A percentile compares a stretch with the other conserved stretches of the same genome.
phyloP scores from a whole-genome alignment of 2,329 filamentous ascomycete genomes.

The Fusarium liriodendri region DNA sequence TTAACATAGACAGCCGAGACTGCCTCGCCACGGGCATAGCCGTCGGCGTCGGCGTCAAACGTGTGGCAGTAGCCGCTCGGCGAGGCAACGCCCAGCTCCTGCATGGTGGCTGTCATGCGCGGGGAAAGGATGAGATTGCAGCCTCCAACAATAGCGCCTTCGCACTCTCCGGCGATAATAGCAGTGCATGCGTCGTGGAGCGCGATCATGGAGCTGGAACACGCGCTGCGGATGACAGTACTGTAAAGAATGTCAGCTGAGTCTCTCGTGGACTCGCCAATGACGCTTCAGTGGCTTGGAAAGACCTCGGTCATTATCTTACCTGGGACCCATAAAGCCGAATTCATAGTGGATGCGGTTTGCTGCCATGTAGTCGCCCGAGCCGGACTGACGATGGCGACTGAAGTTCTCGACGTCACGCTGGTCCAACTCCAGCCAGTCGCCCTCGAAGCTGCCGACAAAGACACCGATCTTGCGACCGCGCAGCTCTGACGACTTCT shows the following conservation, averaged over 20 bases:
- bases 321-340: neutral
- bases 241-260: too few species aligned
- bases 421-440: neutral
- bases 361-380: neutral
- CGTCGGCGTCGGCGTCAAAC: constrained; percentile 19
- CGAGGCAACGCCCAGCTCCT: constrained; percentile 17
- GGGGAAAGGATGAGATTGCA: neutral
- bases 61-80: constrained; percentile 7
- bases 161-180: neutral
- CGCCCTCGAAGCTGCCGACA: neutral
- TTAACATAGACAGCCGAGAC: constrained; percentile 23
- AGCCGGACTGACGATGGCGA: neutral
- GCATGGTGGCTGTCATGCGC: neutral
- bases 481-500: neutral
- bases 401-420: neutral
- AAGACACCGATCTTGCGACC: neutral
- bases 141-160: neutral
- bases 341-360: neutral
- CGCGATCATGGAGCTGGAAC: neutral
- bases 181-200: neutral
- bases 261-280: too few species aligned
- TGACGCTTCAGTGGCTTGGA: too few species aligned
- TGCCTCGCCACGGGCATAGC: constrained; percentile 32
- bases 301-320: too few species aligned
- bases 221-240: neutral